Conservation (phyloP, 306 rosid species). For the Vigna unguiculata region DNA sequence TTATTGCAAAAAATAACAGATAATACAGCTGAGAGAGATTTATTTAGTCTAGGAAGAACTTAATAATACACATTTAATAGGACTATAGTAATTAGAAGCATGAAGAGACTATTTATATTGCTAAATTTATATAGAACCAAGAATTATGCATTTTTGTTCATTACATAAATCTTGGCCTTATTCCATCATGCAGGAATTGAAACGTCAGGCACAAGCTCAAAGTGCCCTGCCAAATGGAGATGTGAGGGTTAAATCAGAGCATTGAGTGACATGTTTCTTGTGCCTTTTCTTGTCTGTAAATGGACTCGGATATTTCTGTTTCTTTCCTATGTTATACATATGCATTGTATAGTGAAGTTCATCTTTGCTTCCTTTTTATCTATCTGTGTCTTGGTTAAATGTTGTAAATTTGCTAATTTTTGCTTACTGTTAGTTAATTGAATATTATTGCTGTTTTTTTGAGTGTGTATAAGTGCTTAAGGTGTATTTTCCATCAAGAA, state of each 20-base stretch:
- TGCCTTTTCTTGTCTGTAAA: slow-evolving; percentile 15
- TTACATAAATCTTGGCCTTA: slow-evolving; percentile 22
- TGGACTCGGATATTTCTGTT: background rate
- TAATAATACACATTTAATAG: background rate
- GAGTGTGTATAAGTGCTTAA: background rate
- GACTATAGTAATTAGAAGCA: background rate
- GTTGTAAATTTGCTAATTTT: background rate
- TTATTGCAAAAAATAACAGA: background rate
- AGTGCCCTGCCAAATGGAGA: slow-evolving; percentile 83
- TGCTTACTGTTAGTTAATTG: background rate
- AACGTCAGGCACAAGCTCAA: slow-evolving; percentile 81
- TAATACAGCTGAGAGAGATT: background rate
- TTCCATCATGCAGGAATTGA: slow-evolving; percentile 69
- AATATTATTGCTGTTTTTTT: background rate
- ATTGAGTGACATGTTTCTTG: slow-evolving; percentile 45
- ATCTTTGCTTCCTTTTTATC: slow-evolving; percentile 17
- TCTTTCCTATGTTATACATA: background rate
- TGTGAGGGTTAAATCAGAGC: slow-evolving; percentile 75
- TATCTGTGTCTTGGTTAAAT: background rate
- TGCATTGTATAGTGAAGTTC: slow-evolving; percentile 14
- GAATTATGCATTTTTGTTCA: background rate
- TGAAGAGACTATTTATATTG: background rate
- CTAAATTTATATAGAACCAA: background rate
- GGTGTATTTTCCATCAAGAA: too few relatives aligned
- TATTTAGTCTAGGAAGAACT: background rate